Evolutionary conservation across 2,329 filamentous ascomycete genomes (phyloP), one percentile per base, ranked within the genome.

Genomic region (Torrubiellomyces zombiae): DNA sequence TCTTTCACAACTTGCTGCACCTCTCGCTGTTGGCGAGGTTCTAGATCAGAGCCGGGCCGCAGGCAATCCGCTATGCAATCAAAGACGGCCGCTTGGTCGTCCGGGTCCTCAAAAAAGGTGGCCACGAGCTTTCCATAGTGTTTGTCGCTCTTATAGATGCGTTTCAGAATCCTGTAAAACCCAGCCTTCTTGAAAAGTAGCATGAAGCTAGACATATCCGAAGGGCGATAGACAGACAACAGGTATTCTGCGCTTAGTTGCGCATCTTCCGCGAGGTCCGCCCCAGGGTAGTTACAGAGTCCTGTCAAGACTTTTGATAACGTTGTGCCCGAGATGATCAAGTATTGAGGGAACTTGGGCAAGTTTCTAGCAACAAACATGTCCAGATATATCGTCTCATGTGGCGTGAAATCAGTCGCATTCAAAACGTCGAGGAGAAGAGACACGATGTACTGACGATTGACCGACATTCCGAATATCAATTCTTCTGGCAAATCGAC

Each of bases 311-410:
- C 75, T 30, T 73, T 74, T 30, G 83, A 80, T 1, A 98, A 60
- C 2, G 79, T 77, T 3, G 80, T 83, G 11, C 85, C 89, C 0
- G 86, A 79, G 23, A 98, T 69, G 8, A 95, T 66, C 25, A 98
- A 74, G 42, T 94, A 94, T 45, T 95, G 86, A 1, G 85, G 83
- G 42, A 93, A 98, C 47, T 98, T 98, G 4, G 91, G 81, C 24
- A 98, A 56, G 44, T 93, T 98, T 28, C 89, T 73, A 11, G 89
- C 86, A 44, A 98, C 78, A 43, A 98, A 98, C 83, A 98, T 98
- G 50, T 98, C 83, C 21, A 98, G 66, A 48, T 93, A 98, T 28
- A 98, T 80, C 9, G 79, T 85, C 43, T 95, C 83, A 32, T 78
- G 70, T 0, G 73, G 52, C 1, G 72, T 67, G 48, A 93, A 95